phyloP scores from a whole-genome alignment of 176 grass and related monocot species.

The Raddia distichophylla region DNA sequence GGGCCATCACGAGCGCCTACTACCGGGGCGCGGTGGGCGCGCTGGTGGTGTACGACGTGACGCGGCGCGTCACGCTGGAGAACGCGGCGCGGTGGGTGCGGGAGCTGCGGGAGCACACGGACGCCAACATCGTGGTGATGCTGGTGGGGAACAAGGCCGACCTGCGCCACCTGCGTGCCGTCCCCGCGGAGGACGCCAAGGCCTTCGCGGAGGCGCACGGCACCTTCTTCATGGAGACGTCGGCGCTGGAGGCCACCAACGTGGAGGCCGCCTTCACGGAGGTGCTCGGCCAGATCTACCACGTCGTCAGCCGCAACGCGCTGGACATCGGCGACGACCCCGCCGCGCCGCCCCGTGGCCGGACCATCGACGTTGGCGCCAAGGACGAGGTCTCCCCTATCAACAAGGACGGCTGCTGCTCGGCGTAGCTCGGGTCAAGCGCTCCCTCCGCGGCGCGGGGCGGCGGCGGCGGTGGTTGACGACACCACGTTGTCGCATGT shows the following conservation, averaged over 20 bases:
- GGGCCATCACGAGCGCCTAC: constrained; percentile 76
- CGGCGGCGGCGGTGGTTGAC: background rate
- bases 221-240: constrained; percentile 73
- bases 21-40: constrained; percentile 71
- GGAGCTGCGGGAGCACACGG: constrained; percentile 72
- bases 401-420: constrained; percentile 60
- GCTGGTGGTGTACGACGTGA: constrained; percentile 72
- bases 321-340: constrained; percentile 69
- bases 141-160: constrained; percentile 76
- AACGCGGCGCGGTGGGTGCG: constrained; percentile 68
- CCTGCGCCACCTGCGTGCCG: constrained; percentile 69
- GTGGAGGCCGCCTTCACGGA: constrained; percentile 71
- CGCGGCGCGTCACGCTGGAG: constrained; percentile 61
- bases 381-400: constrained; percentile 61
- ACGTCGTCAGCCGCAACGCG: constrained; percentile 55
- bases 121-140: constrained; percentile 72
- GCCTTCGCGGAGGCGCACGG: constrained; percentile 58
- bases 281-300: constrained; percentile 70
- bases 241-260: constrained; percentile 68
- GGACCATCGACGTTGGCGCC: constrained; percentile 54
- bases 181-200: constrained; percentile 53
- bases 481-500: background rate
- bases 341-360: constrained; percentile 55
- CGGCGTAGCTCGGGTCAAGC: constrained; percentile 41
- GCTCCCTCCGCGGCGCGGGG: background rate